Conservation (phyloP, 768 basidiomycete genomes). For the Punctularia strigosozonata region DNA sequence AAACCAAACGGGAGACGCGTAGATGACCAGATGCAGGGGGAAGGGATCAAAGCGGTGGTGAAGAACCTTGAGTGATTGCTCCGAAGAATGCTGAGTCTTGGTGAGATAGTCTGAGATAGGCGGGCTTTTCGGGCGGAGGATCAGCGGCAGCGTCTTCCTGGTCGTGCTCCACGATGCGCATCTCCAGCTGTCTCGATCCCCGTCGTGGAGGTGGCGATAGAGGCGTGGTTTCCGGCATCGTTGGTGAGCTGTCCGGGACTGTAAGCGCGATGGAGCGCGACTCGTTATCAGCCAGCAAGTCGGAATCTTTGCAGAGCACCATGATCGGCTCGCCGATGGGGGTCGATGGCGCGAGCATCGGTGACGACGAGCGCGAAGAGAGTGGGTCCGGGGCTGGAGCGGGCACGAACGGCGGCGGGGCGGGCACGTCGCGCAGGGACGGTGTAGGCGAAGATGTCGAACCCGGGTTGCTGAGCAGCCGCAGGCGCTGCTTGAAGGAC, state of each 20-base stretch:
- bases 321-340: slow-evolving; percentile 61
- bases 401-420: slow-evolving; percentile 18
- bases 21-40: too few relatives aligned
- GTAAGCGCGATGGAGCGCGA: not conserved
- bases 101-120: too few relatives aligned
- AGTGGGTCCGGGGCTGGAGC: slow-evolving; percentile 13
- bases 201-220: slow-evolving; percentile 10
- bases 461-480: slow-evolving; percentile 55
- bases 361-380: slow-evolving; percentile 5
- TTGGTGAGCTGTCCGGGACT: not conserved
- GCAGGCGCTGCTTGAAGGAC: slow-evolving; percentile 51
- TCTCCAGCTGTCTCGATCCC: slow-evolving; percentile 1
- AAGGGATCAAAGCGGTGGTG: too few relatives aligned
- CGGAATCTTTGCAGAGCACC: slow-evolving; percentile 37
- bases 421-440: slow-evolving; percentile 12
- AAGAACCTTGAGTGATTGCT: too few relatives aligned
- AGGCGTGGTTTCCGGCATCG: slow-evolving; percentile 2
- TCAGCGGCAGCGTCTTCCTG: not conserved
- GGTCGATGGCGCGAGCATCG: slow-evolving; percentile 21
- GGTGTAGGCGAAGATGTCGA: slow-evolving; percentile 16
- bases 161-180: not conserved
- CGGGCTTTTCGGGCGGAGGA: too few relatives aligned
- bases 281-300: slow-evolving; percentile 41
- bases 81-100: too few relatives aligned
- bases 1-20: too few relatives aligned